Base-by-base conservation (phyloP, 805 yeast genomes). In the Nakazawaea wyomingensis region DNA sequence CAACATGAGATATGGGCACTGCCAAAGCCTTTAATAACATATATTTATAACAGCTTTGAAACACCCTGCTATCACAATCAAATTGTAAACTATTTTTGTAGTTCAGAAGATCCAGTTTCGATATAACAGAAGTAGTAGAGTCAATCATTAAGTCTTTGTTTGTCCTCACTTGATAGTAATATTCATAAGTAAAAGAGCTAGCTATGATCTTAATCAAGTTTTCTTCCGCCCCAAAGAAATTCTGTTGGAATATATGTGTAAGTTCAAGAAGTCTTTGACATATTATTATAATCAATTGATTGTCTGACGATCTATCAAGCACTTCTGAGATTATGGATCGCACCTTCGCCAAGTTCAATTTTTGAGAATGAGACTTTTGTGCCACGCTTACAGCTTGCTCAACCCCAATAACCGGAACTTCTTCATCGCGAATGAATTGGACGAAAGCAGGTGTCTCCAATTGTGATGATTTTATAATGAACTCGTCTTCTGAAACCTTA, bases 111-210 rank as follows among this genome's bases (percentile, higher is more conserved):
- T 24, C 27, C 3, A 24, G 3, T 24, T 9, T 9, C 8, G 27
- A 11, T 7, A 21, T 7, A n/a, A 13, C 27, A 10, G 7, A 11
- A 9, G 17, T 21, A 14, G 27, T 4, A 13, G 27, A 24, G 27
- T 21, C 37, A 13, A 20, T n/a, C 4, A 20, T 22, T 14, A 34
- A 21, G 3, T 20, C 37, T 3, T 22, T 22, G 5, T 35, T 35
- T 4, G 24, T 16, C 11, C 16, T 24, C 10, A 8, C 21, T 24
- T 22, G 38, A 24, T 22, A 28, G 2, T 9, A 8, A 16, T 37
- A 32, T 22, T 43, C 47, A 30, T 43, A 30, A 11, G n/a, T 21
- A 20, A 43, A 29, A 4, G 36, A 37, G 4, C 34, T 27, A 5
- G 16, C 3, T 13, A 43, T 13, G 9, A 34, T 10, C n/a, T 20